phyloP scores from a whole-genome alignment of 352 stramenopile genomes.

The Phytophthora brassicae region DNA sequence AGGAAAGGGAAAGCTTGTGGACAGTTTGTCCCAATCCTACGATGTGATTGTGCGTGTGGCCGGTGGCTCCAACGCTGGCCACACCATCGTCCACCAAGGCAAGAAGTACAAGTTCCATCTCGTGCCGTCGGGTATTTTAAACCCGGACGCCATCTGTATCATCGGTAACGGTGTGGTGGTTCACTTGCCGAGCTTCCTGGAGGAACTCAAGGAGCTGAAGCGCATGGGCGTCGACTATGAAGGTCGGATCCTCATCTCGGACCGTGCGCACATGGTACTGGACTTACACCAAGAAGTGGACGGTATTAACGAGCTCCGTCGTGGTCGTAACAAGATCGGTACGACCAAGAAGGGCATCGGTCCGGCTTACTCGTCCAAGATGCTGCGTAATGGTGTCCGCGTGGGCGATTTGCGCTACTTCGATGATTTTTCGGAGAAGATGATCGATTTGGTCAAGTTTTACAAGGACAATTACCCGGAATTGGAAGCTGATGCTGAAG shows the following conservation, averaged over 20 bases:
- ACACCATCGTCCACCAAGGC: conserved; percentile 98
- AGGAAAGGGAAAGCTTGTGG: conserved; percentile 99
- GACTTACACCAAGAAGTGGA: conserved; percentile 97
- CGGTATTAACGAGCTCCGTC: conserved; percentile 82
- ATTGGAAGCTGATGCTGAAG: conserved; percentile 75
- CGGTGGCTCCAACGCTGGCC: conserved; percentile 97
- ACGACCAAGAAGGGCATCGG: conserved; percentile 99
- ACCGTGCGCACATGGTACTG: conserved; percentile 98
- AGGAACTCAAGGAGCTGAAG: conserved; percentile 93
- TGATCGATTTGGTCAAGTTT: conserved; percentile 91
- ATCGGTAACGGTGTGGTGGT: conserved; percentile 99
- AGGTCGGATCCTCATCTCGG: conserved; percentile 95
- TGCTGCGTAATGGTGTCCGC: conserved; percentile 96
- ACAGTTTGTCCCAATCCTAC: conserved; percentile 93
- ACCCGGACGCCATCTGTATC: conserved; percentile 94
- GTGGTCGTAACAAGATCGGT: conserved; percentile 97
- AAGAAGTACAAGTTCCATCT: conserved; percentile 99
- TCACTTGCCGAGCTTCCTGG: conserved; percentile 95
- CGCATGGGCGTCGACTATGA: conserved; percentile 90
- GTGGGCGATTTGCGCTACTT: conserved; percentile 95
- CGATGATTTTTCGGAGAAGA: conserved; percentile 88
- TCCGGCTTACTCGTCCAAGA: conserved; percentile 98
- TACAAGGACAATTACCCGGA: conserved; percentile 91
- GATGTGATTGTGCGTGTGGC: conserved; percentile 97
- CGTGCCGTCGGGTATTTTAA: conserved; percentile 97